These are phyloP conservation scores for Myxozyma melibiosi DNA, from an alignment of 805 yeast genomes.

Conservation along the genomic window DNA sequence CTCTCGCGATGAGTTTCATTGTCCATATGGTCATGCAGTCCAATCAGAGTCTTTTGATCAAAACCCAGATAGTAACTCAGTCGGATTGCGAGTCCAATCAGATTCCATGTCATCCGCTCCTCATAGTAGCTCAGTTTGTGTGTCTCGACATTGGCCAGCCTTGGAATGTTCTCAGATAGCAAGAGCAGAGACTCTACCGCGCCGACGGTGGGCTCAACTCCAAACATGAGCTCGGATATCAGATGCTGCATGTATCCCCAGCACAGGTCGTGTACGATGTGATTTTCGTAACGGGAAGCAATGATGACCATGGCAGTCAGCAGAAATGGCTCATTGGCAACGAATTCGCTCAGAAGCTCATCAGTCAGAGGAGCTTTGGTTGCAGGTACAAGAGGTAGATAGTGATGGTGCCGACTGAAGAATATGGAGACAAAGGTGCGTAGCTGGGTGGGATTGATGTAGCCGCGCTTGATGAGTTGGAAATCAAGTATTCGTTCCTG, in stretches of 20 bases:
- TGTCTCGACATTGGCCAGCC: slow-evolving; percentile 10
- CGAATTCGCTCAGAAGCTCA: slow-evolving; percentile 20
- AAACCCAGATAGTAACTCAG: slow-evolving; percentile 33
- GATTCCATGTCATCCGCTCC: slow-evolving; percentile 34
- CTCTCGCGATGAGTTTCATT: slow-evolving; percentile 32
- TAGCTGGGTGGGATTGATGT: slow-evolving; percentile 25
- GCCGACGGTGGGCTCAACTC: slow-evolving; percentile 32
- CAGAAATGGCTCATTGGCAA: slow-evolving; percentile 13
- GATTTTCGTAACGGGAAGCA: slow-evolving; percentile 20
- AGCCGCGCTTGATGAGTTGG: slow-evolving; percentile 19
- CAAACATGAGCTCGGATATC: slow-evolving; percentile 25
- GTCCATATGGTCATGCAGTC: slow-evolving; percentile 23
- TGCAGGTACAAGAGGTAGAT: slow-evolving; percentile 15
- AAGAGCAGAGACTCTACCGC: slow-evolving; percentile 34
- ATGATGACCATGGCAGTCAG: slow-evolving; percentile 22
- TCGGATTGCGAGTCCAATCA: slow-evolving; percentile 35
- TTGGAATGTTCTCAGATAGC: slow-evolving; percentile 36
- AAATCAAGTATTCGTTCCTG: slow-evolving; percentile 23
- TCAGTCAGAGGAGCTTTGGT: slow-evolving; percentile 12
- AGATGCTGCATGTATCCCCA: slow-evolving; percentile 25
- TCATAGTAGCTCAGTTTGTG: slow-evolving; percentile 19
- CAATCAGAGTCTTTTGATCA: slow-evolving; percentile 35
- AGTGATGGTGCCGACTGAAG: slow-evolving; percentile 33
- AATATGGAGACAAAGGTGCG: slow-evolving; percentile 28
- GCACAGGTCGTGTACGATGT: slow-evolving; percentile 18